Percentiles rank a stretch among this genome's conserved stretches.
These are phyloP conservation scores for Flaveria linearis DNA, from an alignment of 129 eudicot species.

Conservation along the genomic window DNA sequence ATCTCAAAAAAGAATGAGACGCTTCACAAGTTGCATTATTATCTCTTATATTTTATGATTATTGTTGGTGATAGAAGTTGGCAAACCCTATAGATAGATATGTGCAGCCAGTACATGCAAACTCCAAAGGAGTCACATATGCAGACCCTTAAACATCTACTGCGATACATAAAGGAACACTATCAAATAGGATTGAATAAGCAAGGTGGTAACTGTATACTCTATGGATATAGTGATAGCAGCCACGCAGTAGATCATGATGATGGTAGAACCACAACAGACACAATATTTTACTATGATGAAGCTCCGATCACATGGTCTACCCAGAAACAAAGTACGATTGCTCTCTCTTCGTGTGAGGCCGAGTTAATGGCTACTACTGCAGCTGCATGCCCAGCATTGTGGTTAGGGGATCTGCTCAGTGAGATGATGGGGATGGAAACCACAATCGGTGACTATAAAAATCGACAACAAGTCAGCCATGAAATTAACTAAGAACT, in stretches of 20 bases:
- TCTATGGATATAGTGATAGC: neutral
- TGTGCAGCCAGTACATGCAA: neutral
- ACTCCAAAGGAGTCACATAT: neutral
- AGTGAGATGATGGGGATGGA: neutral
- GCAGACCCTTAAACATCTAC: neutral
- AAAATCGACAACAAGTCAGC: neutral
- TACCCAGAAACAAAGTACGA: neutral
- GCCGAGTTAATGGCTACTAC: neutral
- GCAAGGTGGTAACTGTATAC: neutral
- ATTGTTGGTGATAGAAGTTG: neutral
- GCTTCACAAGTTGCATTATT: constrained; percentile 1
- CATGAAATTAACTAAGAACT: neutral
- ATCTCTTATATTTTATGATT: neutral
- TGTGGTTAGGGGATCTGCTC: neutral
- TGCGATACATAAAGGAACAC: neutral
- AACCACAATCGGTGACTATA: neutral
- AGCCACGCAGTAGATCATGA: neutral
- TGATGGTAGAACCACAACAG: neutral
- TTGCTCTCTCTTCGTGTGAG: neutral
- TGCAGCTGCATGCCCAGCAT: neutral
- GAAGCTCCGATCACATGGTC: neutral
- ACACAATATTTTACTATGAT: too few relatives aligned
- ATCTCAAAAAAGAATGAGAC: neutral
- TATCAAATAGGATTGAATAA: neutral
- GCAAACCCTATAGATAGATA: neutral